Evolutionary conservation across 2,329 filamentous ascomycete genomes (phyloP).

Genomic region (Claviceps sp.): DNA sequence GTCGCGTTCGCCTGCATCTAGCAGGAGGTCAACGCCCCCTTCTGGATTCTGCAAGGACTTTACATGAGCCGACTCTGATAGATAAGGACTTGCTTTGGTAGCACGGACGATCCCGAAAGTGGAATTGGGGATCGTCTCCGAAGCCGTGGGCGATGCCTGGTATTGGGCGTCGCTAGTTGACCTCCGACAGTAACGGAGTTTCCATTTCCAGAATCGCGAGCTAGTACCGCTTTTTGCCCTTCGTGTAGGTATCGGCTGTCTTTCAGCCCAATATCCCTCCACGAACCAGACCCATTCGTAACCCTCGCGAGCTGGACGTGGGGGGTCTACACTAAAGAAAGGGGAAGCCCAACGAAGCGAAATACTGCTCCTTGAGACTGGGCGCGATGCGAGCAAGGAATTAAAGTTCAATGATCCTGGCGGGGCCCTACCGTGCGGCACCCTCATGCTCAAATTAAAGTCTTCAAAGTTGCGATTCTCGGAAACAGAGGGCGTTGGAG

Average conservation of each 20-base stretch:
- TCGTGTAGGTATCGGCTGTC: constrained; percentile 17
- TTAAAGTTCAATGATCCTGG: background rate
- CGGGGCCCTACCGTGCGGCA: constrained; percentile 1
- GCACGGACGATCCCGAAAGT: constrained; percentile 6
- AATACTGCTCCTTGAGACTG: background rate
- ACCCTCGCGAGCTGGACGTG: constrained; percentile 38
- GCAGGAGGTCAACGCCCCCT: constrained; percentile 1
- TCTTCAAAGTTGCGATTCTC: background rate
- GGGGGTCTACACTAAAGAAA: constrained; percentile 32
- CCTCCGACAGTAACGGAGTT: constrained; percentile 24
- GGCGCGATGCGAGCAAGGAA: background rate
- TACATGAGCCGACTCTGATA: constrained; percentile 36
- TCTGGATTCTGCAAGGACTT: constrained; percentile 28
- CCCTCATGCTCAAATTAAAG: constrained; percentile 1
- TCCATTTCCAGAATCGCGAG: constrained; percentile 28
- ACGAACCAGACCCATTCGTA: constrained; percentile 52
- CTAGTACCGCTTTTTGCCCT: constrained; percentile 20
- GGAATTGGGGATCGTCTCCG: constrained; percentile 5
- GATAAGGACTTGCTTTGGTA: constrained; percentile 25
- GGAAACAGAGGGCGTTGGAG: constrained; percentile 4
- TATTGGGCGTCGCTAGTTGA: constrained; percentile 19
- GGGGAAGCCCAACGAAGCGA: constrained; percentile 5
- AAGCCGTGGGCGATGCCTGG: constrained; percentile 14
- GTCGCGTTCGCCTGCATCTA: constrained; percentile 5
- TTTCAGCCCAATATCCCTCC: constrained; percentile 47